Base-by-base conservation (phyloP, 2,329 filamentous ascomycete species). In the Karstenula rhodostoma region DNA sequence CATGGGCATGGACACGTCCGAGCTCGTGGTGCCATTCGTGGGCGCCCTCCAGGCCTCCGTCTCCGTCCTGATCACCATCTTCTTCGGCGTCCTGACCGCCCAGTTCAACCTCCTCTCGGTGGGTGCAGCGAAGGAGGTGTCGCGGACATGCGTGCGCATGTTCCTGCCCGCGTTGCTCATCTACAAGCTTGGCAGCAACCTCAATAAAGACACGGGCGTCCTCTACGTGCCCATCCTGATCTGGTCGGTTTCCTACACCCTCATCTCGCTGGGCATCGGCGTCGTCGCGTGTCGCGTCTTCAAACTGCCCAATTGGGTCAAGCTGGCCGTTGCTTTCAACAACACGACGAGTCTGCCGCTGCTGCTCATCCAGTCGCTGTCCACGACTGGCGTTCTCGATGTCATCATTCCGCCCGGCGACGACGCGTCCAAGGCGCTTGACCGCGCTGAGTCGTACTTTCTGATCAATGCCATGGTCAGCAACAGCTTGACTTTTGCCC, bases 361-460 rank as follows among this genome's bases (percentile, higher is more conserved):
- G 12, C 74, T 86, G 4, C 77, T 86, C 1, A 77, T 86, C 3
- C 79, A 84, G 70, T 83, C 84, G 3, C 76, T 87, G 29, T 78
- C 82, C 44, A 78, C 82, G 10, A 87, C 88, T 0, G 87, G 86
- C 2, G 85, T 89, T 27, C 77, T 90, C 7, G 73, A 80, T 25
- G 72, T 79, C 2, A 70, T 81, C 47, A 78, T 89, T 19, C 72
- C 82, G 60, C 62, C 75, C 61, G 65, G 82, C 66, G 79, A 84
- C 64, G 72, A 79, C 1, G 73, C 77, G 2, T 66, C 75, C 1
- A 77, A 78, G 3, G 86, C 85, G 0, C 78, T 90, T 13, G 82
- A 85, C 56, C 80, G 88, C 10, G 87, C 87, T 7, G 86, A 89
- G 69, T 86, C 85, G 15, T 90, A 89, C 72, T 89, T 90, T 68